These are phyloP conservation scores for Backusella parvicylindrica DNA, from an alignment of 192 early-diverging fungal genomes.

Conservation along the genomic window DNA sequence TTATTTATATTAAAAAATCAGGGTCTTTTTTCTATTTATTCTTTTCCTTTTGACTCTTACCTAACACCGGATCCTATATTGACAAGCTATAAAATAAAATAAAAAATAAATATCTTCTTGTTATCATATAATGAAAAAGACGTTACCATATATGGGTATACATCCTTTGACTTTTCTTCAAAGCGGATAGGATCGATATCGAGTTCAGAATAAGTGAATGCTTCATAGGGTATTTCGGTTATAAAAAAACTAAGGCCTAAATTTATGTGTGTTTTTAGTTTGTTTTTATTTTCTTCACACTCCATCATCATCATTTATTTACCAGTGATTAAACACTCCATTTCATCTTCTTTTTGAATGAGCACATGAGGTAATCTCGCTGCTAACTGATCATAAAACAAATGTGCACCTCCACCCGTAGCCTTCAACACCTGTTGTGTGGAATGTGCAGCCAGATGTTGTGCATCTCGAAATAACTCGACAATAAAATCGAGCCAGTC, in stretches of 20 bases:
- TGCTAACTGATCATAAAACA: slow-evolving; percentile 63
- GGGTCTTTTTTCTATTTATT: not conserved
- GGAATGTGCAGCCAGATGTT: slow-evolving; percentile 18
- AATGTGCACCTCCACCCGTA: slow-evolving; percentile 85
- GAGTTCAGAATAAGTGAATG: slow-evolving; percentile 83
- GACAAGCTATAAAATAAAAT: slow-evolving; percentile 64
- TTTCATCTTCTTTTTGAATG: slow-evolving; percentile 89
- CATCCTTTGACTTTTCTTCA: slow-evolving; percentile 51
- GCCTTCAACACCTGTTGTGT: slow-evolving; percentile 68
- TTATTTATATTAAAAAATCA: not conserved
- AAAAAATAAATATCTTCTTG: not conserved
- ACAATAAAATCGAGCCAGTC: slow-evolving; percentile 84
- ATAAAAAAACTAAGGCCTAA: slow-evolving; percentile 91
- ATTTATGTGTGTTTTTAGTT: too few species aligned
- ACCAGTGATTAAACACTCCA: slow-evolving; percentile 81
- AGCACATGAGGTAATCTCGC: slow-evolving; percentile 47
- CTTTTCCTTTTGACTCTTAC: slow-evolving; percentile 1
- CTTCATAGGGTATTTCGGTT: slow-evolving; percentile 88
- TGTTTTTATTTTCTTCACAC: not conserved
- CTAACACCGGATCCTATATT: slow-evolving; percentile 97
- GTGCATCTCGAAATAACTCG: slow-evolving; percentile 51
- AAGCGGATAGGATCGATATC: slow-evolving; percentile 60
- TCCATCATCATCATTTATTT: too few species aligned
- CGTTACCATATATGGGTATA: slow-evolving; percentile 86
- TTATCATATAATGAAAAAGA: slow-evolving; percentile 62